Evolutionary conservation across 352 stramenopile species (phyloP).

Genomic region (Globisporangium paroecandrum): DNA sequence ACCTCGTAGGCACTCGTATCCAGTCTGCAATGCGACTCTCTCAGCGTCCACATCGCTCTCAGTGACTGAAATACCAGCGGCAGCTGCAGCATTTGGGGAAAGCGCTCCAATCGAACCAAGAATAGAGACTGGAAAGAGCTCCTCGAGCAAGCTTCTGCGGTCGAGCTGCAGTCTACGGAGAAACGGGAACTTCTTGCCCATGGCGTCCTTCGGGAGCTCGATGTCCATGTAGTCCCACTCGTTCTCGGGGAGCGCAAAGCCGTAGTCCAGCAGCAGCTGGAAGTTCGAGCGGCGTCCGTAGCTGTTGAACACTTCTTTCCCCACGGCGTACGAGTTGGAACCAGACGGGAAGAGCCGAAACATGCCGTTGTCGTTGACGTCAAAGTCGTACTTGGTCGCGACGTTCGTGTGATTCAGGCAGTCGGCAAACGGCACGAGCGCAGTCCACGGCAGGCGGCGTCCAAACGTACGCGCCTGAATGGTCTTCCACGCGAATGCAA

Average conservation of each 20-base stretch:
- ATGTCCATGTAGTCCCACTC: constrained; percentile 84
- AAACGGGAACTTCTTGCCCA: constrained; percentile 41
- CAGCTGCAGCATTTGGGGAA: neutral
- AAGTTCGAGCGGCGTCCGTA: constrained; percentile 88
- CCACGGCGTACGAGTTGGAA: constrained; percentile 46
- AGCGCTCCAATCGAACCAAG: neutral
- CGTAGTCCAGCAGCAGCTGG: constrained; percentile 90
- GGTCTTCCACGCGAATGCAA: constrained; percentile 85
- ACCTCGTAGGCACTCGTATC: constrained; percentile 17
- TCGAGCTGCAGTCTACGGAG: constrained; percentile 51
- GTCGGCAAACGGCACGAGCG: constrained; percentile 91
- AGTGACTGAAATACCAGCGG: neutral
- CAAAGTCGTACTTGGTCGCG: constrained; percentile 85
- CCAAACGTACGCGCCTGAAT: constrained; percentile 91
- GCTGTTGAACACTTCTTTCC: constrained; percentile 89
- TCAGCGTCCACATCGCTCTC: constrained; percentile 7
- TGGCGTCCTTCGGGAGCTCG: constrained; percentile 38
- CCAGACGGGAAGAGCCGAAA: constrained; percentile 75
- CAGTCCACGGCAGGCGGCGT: constrained; percentile 84
- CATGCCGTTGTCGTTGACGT: constrained; percentile 42
- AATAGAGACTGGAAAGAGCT: constrained; percentile 34
- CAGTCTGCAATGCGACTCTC: neutral
- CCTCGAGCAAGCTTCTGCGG: constrained; percentile 38
- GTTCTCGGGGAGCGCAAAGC: constrained; percentile 88
- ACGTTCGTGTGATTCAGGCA: constrained; percentile 92